These are phyloP conservation scores for Arachnomyces sp. DNA, from an alignment of 2,329 filamentous ascomycete genomes.

Conservation along the genomic window DNA sequence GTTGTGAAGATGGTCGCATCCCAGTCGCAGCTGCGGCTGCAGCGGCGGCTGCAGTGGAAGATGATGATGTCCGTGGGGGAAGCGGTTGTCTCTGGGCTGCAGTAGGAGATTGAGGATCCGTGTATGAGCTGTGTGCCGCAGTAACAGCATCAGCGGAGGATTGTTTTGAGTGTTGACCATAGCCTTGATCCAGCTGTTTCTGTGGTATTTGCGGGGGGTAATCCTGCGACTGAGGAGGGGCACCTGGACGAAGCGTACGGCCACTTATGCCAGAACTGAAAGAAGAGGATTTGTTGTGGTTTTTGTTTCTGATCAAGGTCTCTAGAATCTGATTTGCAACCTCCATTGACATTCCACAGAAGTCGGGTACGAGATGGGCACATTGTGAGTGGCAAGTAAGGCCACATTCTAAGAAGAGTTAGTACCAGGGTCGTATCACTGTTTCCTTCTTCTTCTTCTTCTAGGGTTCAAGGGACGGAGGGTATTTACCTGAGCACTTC, in stretches of 20 bases:
- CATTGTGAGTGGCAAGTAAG: conserved; percentile 88
- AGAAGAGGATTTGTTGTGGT: conserved; percentile 53
- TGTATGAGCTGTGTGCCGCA: conserved; percentile 36
- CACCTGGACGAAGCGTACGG: conserved; percentile 56
- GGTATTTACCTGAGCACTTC: conserved; percentile 69
- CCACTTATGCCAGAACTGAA: conserved; percentile 52
- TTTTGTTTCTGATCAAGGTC: conserved; percentile 73
- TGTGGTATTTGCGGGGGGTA: conserved; percentile 27
- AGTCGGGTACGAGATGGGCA: conserved; percentile 92
- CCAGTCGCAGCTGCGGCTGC: conserved; percentile 44
- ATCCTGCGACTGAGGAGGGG: conserved; percentile 38
- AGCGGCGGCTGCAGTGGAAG: conserved; percentile 37
- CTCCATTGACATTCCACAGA: conserved; percentile 99
- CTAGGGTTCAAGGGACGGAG: background rate
- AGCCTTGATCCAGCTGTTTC: conserved; percentile 30
- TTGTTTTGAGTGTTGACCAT: conserved; percentile 28
- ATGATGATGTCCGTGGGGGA: conserved; percentile 43
- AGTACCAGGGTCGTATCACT: conserved; percentile 6
- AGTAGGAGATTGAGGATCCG: conserved; percentile 40
- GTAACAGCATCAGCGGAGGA: conserved; percentile 35
- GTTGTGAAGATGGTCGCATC: conserved; percentile 37
- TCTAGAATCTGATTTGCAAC: conserved; percentile 89
- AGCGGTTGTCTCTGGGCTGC: conserved; percentile 35
- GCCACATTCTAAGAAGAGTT: conserved; percentile 61
- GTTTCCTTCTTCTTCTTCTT: background rate